phyloP scores from a whole-genome alignment of 371 early-diverging fungal genomes.

The Paramicrosporidium saccamoebae region DNA sequence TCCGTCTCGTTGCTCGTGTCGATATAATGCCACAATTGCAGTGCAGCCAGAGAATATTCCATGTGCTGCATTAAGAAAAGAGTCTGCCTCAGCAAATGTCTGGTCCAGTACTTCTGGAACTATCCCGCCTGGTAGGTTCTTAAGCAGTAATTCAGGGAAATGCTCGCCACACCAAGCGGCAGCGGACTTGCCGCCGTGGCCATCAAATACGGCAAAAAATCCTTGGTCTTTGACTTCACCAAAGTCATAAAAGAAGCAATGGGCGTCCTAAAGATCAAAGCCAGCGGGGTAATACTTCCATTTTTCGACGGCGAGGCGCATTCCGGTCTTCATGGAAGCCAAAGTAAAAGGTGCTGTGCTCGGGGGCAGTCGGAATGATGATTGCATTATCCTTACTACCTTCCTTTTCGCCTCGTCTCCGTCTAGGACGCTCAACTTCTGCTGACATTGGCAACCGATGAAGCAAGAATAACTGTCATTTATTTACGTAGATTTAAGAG shows the following conservation, averaged over 20 bases:
- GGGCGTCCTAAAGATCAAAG: conserved; percentile 31
- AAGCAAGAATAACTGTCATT: no score
- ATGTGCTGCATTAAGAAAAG: conserved; percentile 18
- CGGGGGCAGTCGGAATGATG: no score
- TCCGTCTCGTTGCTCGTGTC: conserved; percentile 9
- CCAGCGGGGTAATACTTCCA: conserved; percentile 1
- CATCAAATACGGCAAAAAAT: conserved; percentile 83
- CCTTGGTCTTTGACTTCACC: conserved; percentile 37
- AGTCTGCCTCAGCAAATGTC: conserved; percentile 46
- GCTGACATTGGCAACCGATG: no score
- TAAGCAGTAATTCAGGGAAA: conserved; percentile 25
- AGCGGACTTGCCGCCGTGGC: conserved; percentile 82
- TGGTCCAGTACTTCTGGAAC: conserved; percentile 48
- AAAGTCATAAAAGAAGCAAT: conserved; percentile 41
- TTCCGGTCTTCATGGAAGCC: no score
- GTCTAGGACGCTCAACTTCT: no score
- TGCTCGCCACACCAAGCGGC: conserved; percentile 82
- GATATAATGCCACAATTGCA: conserved; percentile 43
- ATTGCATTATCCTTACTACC: no score
- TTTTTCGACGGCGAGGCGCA: no score
- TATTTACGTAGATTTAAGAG: no score
- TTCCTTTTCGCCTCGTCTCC: no score
- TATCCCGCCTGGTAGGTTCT: no score
- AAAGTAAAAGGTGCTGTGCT: no score
- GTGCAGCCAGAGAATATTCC: conserved; percentile 61